These are phyloP conservation scores for Xylariaceae sp. DNA, from an alignment of 2,329 filamentous ascomycete species.

Conservation along the genomic window DNA sequence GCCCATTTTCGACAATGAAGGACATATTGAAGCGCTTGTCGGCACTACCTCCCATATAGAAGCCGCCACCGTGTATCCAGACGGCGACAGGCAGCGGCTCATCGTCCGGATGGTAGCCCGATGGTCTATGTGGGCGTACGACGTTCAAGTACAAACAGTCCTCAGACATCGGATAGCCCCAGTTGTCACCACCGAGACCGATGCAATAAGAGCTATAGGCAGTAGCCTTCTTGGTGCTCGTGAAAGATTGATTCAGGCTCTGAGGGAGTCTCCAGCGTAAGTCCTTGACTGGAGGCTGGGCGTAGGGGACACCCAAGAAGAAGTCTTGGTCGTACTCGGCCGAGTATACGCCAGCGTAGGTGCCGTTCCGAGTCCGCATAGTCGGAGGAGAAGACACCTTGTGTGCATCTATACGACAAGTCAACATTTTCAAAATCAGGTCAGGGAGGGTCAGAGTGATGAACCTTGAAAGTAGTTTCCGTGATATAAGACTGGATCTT, in stretches of 20 bases:
- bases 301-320: slow-evolving; percentile 13
- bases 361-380: slow-evolving; percentile 2
- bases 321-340: slow-evolving; percentile 6
- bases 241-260: not conserved
- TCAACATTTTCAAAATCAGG: not conserved
- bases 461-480: slow-evolving; percentile 3
- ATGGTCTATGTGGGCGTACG: slow-evolving; percentile 1
- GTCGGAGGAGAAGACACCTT: not conserved
- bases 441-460: not conserved
- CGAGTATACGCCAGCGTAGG: slow-evolving; percentile 1
- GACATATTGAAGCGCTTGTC: slow-evolving; percentile 8
- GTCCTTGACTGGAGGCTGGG: slow-evolving; percentile 9
- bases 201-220: slow-evolving; percentile 6
- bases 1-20: slow-evolving; percentile 4
- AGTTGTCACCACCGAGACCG: slow-evolving; percentile 3
- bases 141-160: slow-evolving; percentile 14
- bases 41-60: slow-evolving; percentile 5
- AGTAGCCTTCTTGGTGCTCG: slow-evolving; percentile 1
- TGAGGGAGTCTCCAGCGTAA: slow-evolving; percentile 11
- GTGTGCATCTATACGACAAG: too few relatives aligned
- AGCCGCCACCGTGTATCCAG: slow-evolving; percentile 14
- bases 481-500: not conserved
- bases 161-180: slow-evolving; percentile 4
- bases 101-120: slow-evolving; percentile 9
- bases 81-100: slow-evolving; percentile 8